A percentile compares a stretch with the other conserved stretches of the same genome.
These are phyloP conservation scores for Solanum paucissectum DNA, from an alignment of 257 asterid species.

Conservation along the genomic window DNA sequence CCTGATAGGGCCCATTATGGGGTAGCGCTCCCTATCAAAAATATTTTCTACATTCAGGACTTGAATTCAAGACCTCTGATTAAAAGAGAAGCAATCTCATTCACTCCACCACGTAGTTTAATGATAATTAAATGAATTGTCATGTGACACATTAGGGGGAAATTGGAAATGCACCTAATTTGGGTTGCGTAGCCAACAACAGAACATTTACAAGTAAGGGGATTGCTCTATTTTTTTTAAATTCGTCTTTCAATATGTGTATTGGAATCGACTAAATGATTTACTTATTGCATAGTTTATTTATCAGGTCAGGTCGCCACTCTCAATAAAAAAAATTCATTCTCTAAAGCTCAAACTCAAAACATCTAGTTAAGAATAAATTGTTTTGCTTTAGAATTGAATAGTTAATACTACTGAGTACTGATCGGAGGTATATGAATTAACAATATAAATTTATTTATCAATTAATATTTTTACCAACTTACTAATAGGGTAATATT, in stretches of 20 bases:
- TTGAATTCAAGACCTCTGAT: background rate
- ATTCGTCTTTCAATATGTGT: no score
- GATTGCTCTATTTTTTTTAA: background rate
- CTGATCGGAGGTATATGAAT: background rate
- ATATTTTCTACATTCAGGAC: no score
- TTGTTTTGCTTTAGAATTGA: no score
- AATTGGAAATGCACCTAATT: background rate
- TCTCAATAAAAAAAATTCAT: no score
- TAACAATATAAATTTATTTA: no score
- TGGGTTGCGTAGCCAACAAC: background rate
- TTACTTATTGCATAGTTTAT: background rate
- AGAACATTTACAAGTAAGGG: background rate
- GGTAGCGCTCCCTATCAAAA: background rate
- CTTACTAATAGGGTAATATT: background rate
- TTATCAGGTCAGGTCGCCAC: no score
- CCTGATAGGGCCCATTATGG: background rate
- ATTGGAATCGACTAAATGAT: fast-evolving
- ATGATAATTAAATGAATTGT: background rate
- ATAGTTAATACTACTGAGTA: no score
- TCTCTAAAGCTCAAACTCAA: background rate
- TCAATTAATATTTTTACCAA: no score
- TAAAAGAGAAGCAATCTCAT: no score
- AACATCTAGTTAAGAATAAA: fast-evolving
- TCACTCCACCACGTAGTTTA: fast-evolving
- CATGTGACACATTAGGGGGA: background rate